Conservation (phyloP, 352 stramenopile genomes). For the Pythium insidiosum region DNA sequence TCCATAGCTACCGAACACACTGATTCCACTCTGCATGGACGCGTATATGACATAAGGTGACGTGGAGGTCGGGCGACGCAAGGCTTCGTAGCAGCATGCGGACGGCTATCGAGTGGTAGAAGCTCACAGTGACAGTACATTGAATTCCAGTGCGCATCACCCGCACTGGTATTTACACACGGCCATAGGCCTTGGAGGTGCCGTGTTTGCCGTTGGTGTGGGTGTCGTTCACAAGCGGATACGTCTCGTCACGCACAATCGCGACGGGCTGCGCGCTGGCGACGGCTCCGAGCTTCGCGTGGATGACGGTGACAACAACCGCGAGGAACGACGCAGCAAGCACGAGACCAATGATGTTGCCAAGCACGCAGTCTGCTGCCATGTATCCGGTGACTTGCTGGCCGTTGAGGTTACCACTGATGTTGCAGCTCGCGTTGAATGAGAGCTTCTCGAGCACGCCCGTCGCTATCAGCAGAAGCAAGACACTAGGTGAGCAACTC, state of each 20-base stretch:
- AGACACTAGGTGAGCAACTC: too few species aligned
- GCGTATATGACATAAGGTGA: too few species aligned
- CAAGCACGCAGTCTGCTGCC: constrained; percentile 61
- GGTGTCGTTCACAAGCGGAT: constrained; percentile 26
- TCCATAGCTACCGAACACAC: too few species aligned
- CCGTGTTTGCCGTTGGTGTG: neutral
- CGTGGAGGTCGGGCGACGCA: too few species aligned
- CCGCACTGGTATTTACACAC: too few species aligned
- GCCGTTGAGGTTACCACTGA: constrained; percentile 56
- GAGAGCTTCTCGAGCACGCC: constrained; percentile 78
- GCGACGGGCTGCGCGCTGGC: constrained; percentile 5
- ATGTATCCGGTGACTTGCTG: constrained; percentile 60
- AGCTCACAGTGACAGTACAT: too few species aligned
- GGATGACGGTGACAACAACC: constrained; percentile 42
- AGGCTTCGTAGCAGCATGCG: too few species aligned
- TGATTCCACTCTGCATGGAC: too few species aligned
- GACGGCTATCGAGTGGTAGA: too few species aligned
- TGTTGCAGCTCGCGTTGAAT: constrained; percentile 83
- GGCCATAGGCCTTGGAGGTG: too few species aligned
- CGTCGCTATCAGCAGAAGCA: constrained; percentile 15
- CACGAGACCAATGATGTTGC: constrained; percentile 65
- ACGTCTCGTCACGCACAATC: constrained; percentile 24
- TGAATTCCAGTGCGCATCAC: too few species aligned
- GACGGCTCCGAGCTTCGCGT: constrained; percentile 27
- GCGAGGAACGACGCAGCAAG: constrained; percentile 33